These are phyloP conservation scores for Astrocystis sublimbata DNA, from an alignment of 495 filamentous ascomycete species.

Conservation along the genomic window DNA sequence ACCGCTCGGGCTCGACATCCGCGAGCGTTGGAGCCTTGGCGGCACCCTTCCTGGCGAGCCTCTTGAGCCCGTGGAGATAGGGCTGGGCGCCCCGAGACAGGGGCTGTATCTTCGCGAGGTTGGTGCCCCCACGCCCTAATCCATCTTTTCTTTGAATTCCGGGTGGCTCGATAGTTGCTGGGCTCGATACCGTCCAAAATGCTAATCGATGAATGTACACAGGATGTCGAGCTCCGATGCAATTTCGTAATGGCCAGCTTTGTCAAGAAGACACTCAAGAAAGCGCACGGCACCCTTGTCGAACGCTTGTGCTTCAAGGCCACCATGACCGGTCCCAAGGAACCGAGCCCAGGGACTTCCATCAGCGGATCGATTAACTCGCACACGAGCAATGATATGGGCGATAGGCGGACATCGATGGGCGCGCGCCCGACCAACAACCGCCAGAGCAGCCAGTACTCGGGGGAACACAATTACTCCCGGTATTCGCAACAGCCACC, in stretches of 20 bases:
- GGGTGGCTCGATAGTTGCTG: too few species aligned
- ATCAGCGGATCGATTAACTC: neutral
- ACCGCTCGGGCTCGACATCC: conserved; percentile 64
- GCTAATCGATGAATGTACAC: neutral
- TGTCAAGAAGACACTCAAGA: conserved; percentile 74
- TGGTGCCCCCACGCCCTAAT: neutral
- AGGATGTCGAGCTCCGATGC: conserved; percentile 73
- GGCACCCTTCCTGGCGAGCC: conserved; percentile 67
- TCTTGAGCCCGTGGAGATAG: conserved; percentile 58
- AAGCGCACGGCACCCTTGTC: conserved; percentile 65
- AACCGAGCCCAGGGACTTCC: conserved; percentile 2
- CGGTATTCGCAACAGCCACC: neutral
- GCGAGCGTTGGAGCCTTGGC: conserved; percentile 64
- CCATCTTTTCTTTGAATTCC: neutral
- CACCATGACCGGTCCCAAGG: neutral
- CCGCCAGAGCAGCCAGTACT: neutral
- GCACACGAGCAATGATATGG: neutral
- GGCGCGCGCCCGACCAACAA: neutral
- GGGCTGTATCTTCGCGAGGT: conserved; percentile 72
- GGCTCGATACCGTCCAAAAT: neutral
- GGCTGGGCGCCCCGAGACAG: conserved; percentile 57
- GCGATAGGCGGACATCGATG: neutral
- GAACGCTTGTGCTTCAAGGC: conserved; percentile 61
- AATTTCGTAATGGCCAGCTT: conserved; percentile 71
- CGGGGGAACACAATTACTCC: neutral